Evolutionary conservation across 257 asterid species (phyloP), one percentile per base, ranked within the genome.

Genomic region (Forsythia viridissima): DNA sequence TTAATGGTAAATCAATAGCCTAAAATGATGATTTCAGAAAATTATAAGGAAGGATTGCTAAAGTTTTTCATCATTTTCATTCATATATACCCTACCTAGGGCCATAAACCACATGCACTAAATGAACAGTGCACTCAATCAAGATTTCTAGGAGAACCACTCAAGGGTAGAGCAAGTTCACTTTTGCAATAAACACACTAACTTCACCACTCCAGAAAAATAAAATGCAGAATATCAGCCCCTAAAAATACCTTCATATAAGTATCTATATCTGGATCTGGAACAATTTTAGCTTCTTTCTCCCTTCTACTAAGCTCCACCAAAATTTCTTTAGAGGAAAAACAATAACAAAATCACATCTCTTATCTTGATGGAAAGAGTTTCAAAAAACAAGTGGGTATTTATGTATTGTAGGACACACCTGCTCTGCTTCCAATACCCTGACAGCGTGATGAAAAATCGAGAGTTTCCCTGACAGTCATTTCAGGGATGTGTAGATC

Each of bases 401-500:
- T 39, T 70, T 63, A 55, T 20, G 75, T 46, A 8, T 15, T 71
- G 77, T 75, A 77, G 77, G 68, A 71, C 77, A 74, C 76, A 89
- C 96, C 93, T 78, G 87, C 90, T 86, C 90, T 84, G 88, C 86
- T 88, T 69, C 92, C 90, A 51, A 81, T 83, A 42, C 96, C 96
- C 84, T 86, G 96, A 80, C 91, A 91, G 24, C 87, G 84, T 73
- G 92, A 79, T 34, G 96, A 89, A 78, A 88, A 91, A 83, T 89
- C 92, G 61, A 88, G 86, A 63, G 89, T 84, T 86, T 91, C 94
- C 74, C 92, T 84, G 48, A 89, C 94, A 20, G 94, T 91, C 94
- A 91, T 87, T 80, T 91, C 97, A 21, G 97, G 93, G 71, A 82
- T 87, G 80, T 91, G 97, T 48, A 87, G 84, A 74, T 90, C 94